Evolutionary conservation across 148 eudicot genomes (phyloP).

Genomic region (Dysphania ambrosioides): DNA sequence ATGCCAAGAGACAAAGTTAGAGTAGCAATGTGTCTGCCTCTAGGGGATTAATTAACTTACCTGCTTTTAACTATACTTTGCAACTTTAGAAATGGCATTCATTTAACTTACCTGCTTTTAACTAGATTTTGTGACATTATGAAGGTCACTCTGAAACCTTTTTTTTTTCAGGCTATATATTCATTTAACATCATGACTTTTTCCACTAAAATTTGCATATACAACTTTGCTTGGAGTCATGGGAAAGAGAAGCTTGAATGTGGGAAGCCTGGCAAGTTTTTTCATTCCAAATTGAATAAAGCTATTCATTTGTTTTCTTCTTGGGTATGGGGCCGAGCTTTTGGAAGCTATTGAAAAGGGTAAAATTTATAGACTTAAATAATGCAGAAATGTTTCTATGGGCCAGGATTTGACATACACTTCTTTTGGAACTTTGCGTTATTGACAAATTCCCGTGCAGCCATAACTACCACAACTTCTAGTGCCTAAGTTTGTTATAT

Average conservation of each 20-base stretch:
- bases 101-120: not conserved
- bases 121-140: not conserved
- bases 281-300: not conserved
- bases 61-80: no score
- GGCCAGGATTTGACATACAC: not conserved
- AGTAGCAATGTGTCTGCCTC: not conserved
- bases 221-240: slow-evolving; percentile 99
- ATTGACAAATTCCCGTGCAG: not conserved
- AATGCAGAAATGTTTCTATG: not conserved
- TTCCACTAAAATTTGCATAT: slow-evolving; percentile 37
- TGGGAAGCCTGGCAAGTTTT: slow-evolving; percentile 73
- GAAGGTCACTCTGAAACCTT: not conserved
- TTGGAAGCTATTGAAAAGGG: not conserved
- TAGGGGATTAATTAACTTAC: no score
- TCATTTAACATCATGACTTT: not conserved
- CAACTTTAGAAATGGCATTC: no score
- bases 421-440: not conserved
- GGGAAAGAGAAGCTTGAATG: slow-evolving; percentile 98
- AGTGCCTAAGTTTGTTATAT: no score
- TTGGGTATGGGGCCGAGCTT: not conserved
- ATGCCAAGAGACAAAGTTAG: not conserved
- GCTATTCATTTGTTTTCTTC: not conserved
- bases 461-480: no score
- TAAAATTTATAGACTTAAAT: not conserved
- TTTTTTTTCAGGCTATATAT: not conserved